A percentile compares a stretch with the other conserved stretches of the same genome.
These are phyloP conservation scores for Phytophthora crassamura DNA, from an alignment of 352 stramenopile genomes.

Conservation along the genomic window DNA sequence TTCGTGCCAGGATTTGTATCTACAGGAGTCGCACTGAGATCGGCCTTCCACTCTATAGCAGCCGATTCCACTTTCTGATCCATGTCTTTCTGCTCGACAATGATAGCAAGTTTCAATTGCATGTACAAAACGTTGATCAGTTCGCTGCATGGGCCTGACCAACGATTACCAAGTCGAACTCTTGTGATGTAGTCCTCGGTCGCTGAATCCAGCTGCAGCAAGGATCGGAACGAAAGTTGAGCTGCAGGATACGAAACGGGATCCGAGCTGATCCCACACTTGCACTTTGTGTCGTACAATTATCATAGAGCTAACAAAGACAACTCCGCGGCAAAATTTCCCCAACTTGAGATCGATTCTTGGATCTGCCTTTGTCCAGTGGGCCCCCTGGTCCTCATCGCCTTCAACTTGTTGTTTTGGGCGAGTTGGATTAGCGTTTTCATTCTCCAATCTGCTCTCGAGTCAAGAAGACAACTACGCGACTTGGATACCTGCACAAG, in stretches of 20 bases:
- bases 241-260: slow-evolving; percentile 14
- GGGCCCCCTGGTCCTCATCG: background rate
- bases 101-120: slow-evolving; percentile 22
- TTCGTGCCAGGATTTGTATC: slow-evolving; percentile 17
- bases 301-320: slow-evolving; percentile 12
- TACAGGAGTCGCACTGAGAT: slow-evolving; percentile 13
- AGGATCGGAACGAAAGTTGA: slow-evolving; percentile 18
- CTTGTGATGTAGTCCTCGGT: background rate
- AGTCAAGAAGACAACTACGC: background rate
- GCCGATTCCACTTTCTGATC: slow-evolving; percentile 10
- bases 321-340: slow-evolving; percentile 13
- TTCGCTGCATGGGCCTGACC: slow-evolving; percentile 2
- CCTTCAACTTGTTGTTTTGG: background rate
- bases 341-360: slow-evolving; percentile 9
- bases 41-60: slow-evolving; percentile 23
- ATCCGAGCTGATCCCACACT: slow-evolving; percentile 11
- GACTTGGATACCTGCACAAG: slow-evolving; percentile 5
- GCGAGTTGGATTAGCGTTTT: background rate
- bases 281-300: background rate
- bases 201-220: slow-evolving; percentile 15
- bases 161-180: background rate
- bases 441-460: slow-evolving; percentile 21
- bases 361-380: slow-evolving; percentile 15
- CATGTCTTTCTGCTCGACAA: slow-evolving; percentile 10
- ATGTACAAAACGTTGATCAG: slow-evolving; percentile 2